Conservation (phyloP, 2,329 filamentous ascomycete species). For the Trichoderma breve region DNA sequence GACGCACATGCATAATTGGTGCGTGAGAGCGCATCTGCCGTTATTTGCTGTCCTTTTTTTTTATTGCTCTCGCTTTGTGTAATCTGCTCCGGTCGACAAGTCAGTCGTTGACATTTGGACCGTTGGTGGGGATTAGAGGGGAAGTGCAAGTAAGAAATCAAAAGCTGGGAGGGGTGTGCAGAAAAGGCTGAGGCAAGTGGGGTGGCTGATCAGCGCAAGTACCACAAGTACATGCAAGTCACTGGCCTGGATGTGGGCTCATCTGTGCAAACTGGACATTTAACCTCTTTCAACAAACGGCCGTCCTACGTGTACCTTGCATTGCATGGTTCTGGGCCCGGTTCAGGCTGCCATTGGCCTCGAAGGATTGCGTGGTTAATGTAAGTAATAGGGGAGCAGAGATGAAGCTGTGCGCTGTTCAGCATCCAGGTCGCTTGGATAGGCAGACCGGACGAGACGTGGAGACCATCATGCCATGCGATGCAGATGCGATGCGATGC, state of each 20-base stretch:
- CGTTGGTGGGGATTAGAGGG: neutral
- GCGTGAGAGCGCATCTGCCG: neutral
- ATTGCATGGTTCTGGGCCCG: constrained; percentile 4
- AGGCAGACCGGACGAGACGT: neutral
- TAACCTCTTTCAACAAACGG: neutral
- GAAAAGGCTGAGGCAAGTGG: neutral
- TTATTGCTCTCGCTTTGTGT: neutral
- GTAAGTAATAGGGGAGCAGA: constrained; percentile 6
- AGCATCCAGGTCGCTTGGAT: neutral
- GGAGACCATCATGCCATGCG: neutral
- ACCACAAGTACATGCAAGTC: constrained; percentile 18
- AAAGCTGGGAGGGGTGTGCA: constrained; percentile 3
- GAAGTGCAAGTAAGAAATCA: neutral
- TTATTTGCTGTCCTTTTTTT: neutral
- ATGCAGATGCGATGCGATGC: neutral
- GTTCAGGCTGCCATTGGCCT: neutral
- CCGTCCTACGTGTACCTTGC: neutral
- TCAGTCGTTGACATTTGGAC: neutral
- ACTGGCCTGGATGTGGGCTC: neutral
- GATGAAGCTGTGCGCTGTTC: neutral
- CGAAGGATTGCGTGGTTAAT: neutral
- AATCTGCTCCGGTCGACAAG: neutral
- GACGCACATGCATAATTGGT: neutral
- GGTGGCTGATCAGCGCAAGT: constrained; percentile 10
- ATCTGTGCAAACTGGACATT: neutral